Evolutionary conservation across 345 rosid species (phyloP), one percentile per base, ranked within the genome.

Genomic region (Raphanus sativus): DNA sequence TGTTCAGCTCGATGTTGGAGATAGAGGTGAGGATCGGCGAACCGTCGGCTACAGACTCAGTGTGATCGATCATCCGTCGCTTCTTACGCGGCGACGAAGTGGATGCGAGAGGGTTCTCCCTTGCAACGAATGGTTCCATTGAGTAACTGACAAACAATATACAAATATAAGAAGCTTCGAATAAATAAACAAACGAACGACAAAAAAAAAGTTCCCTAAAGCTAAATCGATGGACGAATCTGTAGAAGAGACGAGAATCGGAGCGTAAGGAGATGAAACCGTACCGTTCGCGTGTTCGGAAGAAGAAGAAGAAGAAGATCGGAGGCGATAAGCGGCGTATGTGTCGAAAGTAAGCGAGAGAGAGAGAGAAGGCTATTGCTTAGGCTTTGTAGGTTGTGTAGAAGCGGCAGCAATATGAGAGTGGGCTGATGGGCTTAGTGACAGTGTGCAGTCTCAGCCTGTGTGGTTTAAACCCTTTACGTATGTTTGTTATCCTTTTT

Each of bases 11-110:
- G 76, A 75, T 26, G 77, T 4, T 26, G 29, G 70, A 59, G 62
- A 61, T 76, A 4, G 74, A 67, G 13, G 65, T 40, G 32, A 36
- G 38, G 15, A 16, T 24, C 52, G 60, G 30, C 0, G 78, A 68
- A 6, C 65, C 78, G 52, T 62, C 82, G 29, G 81, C 6, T 1
- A 17, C 17, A 73, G 69, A 8, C 58, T 76, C 70, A 40, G 80
- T 77, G 55, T 79, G 78, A 74, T 79, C 78, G 78, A 79, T 74
- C 67, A 79, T 74, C 67, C 82, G 75, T 74, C 82, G 30, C 66
- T 74, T 79, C 78, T 79, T 79, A 25, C 8, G 38, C 55, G 82
- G 82, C 2, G 82, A 79, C 1, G 82, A 79, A 74, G 78, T 29
- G 64, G 82, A 73, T 24, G 75, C 78, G 67, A 74, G 56, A 65